Evolutionary conservation across 2,329 filamentous ascomycete genomes (phyloP), one percentile per base, ranked within the genome.

Genomic region (Setomelanomma holmii): DNA sequence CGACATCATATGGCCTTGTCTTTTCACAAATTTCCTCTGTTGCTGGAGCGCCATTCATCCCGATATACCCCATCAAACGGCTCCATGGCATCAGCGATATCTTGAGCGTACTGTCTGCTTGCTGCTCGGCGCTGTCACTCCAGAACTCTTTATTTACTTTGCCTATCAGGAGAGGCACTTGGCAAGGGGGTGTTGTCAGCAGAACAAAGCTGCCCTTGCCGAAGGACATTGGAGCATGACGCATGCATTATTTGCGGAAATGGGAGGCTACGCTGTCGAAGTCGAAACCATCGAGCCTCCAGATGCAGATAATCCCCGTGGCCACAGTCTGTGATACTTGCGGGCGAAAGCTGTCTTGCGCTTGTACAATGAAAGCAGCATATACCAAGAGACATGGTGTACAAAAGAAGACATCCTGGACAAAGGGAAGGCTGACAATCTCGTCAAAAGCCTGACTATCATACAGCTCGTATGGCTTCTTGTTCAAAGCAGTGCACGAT

Each of bases 401-500:
- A 36, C 34, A n/a, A n/a, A 11, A 6, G n/a, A 36, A 7, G 34
- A 36, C 14, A 36, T 36, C 16, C n/a, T 10, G 7, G 34, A 36
- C 34, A 36, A 36, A 17, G 34, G 34, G 34, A 36, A 36, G 16
- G 34, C 49, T 2, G 54, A 57, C 33, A 23, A 34, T 11, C 14
- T 55, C 1, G 14, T 52, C 21, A 57, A 54, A 24, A 34, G 35
- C 7, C 30, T 57, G 17, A 43, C 56, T n/a, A 17, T 56, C 5
- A 12, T 51, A 6, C 56, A 60, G 38, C 42, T 55, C 8, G 8
- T 48, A 14, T 60, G 50, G 53, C 11, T 57, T 7, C n/a, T 60
- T 3, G 16, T 55, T 5, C 57, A 60, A 39, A 39, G 50, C 30
- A 51, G 50, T 21, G 48, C 51, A 3, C 48, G 57, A 1, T 2